Percentiles rank a stretch among this genome's conserved stretches.
phyloP scores from a whole-genome alignment of 2,329 filamentous ascomycete genomes.

The Aspergillus brunneoviolaceus region DNA sequence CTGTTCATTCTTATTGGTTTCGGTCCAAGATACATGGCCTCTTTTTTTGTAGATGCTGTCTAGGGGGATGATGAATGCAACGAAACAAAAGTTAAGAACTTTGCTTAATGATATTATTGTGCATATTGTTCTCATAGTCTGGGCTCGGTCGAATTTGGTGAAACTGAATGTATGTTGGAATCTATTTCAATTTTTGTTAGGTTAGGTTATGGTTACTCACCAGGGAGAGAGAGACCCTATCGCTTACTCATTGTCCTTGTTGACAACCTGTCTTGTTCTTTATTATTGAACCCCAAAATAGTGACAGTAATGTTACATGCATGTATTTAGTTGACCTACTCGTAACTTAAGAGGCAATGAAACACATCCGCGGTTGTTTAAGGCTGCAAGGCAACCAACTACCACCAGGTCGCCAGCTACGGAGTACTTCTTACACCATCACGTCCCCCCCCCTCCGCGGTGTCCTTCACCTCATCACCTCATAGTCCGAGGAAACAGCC shows the following conservation, averaged over 20 bases:
- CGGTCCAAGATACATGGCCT: conserved; percentile 22
- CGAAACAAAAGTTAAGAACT: conserved; percentile 5
- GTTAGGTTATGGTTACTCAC: too few relatives aligned
- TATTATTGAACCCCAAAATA: background rate
- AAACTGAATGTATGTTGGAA: too few relatives aligned
- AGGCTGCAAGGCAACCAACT: conserved; percentile 1
- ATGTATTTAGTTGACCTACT: background rate
- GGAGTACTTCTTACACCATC: background rate
- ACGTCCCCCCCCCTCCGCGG: background rate
- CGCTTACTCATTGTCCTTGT: conserved; percentile 3
- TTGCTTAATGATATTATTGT: background rate
- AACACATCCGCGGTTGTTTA: conserved; percentile 12
- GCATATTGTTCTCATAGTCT: too few relatives aligned
- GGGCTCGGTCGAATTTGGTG: background rate
- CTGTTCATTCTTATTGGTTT: conserved; percentile 24
- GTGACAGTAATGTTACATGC: too few relatives aligned
- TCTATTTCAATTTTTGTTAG: too few relatives aligned
- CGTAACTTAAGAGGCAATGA: too few relatives aligned
- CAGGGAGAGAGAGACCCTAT: too few relatives aligned
- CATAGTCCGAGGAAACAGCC: background rate
- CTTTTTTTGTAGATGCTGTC: conserved; percentile 26
- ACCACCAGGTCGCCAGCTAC: background rate
- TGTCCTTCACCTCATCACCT: background rate
- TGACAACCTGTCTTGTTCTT: conserved; percentile 13
- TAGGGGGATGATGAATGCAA: conserved; percentile 17